Evolutionary conservation across 2,329 filamentous ascomycete genomes (phyloP), one percentile per base, ranked within the genome.

Genomic region (Penicillium sclerotiorum): DNA sequence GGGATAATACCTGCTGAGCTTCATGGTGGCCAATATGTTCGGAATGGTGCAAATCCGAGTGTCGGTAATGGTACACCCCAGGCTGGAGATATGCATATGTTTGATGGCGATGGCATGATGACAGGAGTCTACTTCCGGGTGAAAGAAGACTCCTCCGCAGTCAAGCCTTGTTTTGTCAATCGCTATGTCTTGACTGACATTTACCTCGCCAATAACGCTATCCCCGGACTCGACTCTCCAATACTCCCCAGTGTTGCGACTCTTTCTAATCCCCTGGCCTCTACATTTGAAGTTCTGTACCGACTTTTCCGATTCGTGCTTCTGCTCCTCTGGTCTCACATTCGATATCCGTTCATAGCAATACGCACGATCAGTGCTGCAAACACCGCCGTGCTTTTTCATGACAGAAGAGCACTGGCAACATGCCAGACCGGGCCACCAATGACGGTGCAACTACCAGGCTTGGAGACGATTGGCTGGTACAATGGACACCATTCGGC

Each of bases 91-190:
- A 79, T 83, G 8, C 86, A 89, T 63, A 89, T 85, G 85, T 89
- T 89, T 53, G 87, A 89, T 58, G 86, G 87, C 25, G 86, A 89
- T 63, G 87, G 86, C 4, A 89, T 89, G 86, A 79, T 89, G 9
- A 81, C 81, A 23, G 86, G 86, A 1, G 85, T 89, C 0, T 75
- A 76, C 15, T 89, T 87, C 63, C 73, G 73, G 22, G 74, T 73
- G 2, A 68, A 69, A 2, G 67, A 70, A 6, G 8, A 33, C 5
- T 64, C 74, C 2, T 55, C 61, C 0, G 56, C 67, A 2, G 76
- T 86, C 1, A 65, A 74, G 49, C 85, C 86, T 0, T 76, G 85
- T 46, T 89, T 88, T 47, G 84, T 86, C 47, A 89, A 88, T 52
- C 83, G 86, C 57, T 88, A 82, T 60, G 75, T 89, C 41, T 67